phyloP scores from a whole-genome alignment of 305 asterid genomes.

The Caryopteris hybrid region DNA sequence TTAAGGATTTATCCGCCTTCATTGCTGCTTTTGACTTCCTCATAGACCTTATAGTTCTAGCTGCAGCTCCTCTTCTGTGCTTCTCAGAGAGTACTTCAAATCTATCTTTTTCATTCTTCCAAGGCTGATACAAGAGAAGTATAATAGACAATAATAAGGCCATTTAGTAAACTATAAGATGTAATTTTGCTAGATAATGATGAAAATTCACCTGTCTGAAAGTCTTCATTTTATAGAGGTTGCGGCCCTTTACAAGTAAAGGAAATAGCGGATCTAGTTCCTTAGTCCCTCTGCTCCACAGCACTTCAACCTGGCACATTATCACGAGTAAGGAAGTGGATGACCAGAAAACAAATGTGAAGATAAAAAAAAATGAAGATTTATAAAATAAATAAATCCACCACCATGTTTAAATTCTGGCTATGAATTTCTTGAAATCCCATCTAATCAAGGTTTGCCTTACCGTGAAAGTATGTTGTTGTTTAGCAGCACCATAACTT shows the following conservation, averaged over 20 bases:
- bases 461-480: slow-evolving; percentile 88
- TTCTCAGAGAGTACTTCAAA: slow-evolving; percentile 57
- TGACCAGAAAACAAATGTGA: no score
- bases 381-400: not conserved
- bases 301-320: slow-evolving; percentile 60
- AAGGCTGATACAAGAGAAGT: slow-evolving; percentile 33
- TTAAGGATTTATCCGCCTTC: slow-evolving; percentile 25
- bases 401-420: not conserved
- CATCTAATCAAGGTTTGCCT: slow-evolving; percentile 14
- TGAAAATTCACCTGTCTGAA: slow-evolving; percentile 56
- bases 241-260: slow-evolving; percentile 77
- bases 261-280: slow-evolving; percentile 52
- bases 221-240: slow-evolving; percentile 60
- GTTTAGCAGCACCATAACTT: slow-evolving; percentile 74
- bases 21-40: slow-evolving; percentile 31
- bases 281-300: slow-evolving; percentile 67
- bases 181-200: no score
- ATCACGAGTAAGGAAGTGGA: not conserved
- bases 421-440: not conserved
- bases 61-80: slow-evolving; percentile 74
- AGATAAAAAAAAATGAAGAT: not conserved
- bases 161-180: not conserved
- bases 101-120: slow-evolving; percentile 65
- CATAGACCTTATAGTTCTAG: slow-evolving; percentile 47
- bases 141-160: not conserved